Conservation (phyloP, 192 early-diverging fungal genomes). For the Podila verticillata region DNA sequence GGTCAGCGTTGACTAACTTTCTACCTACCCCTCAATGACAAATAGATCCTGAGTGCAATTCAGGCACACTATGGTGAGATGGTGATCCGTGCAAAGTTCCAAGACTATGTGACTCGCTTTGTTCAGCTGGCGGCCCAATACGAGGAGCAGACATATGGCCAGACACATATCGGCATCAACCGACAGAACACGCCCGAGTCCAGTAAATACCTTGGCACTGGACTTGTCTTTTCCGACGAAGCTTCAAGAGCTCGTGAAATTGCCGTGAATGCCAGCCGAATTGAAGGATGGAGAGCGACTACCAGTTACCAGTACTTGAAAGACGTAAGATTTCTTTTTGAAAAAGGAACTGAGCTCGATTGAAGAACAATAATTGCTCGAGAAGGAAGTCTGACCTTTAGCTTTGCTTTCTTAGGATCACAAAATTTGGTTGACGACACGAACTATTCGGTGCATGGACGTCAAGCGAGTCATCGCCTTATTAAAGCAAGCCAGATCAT, state of each 20-base stretch:
- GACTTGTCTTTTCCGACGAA: conserved; percentile 79
- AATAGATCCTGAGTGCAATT: conserved; percentile 82
- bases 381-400: not conserved
- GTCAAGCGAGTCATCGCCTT: conserved; percentile 73
- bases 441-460: conserved; percentile 74
- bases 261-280: conserved; percentile 74
- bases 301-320: conserved; percentile 78
- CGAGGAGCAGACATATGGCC: conserved; percentile 73
- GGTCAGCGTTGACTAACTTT: not conserved
- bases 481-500: conserved; percentile 56
- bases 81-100: conserved; percentile 86
- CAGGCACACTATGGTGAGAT: conserved; percentile 88
- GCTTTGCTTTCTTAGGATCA: conserved; percentile 63
- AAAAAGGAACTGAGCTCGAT: too few species aligned
- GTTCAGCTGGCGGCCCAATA: conserved; percentile 81
- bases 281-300: conserved; percentile 89
- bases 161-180: conserved; percentile 67
- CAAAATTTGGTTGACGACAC: conserved; percentile 59
- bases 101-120: conserved; percentile 88
- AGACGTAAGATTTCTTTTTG: conserved; percentile 57
- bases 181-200: conserved; percentile 57
- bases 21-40: not conserved
- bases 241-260: conserved; percentile 73
- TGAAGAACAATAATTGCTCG: not conserved
- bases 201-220: conserved; percentile 67